Percentiles rank a stretch among this genome's conserved stretches.
Conservation (phyloP, 345 rosid genomes). For the Salix koriyanagi region DNA sequence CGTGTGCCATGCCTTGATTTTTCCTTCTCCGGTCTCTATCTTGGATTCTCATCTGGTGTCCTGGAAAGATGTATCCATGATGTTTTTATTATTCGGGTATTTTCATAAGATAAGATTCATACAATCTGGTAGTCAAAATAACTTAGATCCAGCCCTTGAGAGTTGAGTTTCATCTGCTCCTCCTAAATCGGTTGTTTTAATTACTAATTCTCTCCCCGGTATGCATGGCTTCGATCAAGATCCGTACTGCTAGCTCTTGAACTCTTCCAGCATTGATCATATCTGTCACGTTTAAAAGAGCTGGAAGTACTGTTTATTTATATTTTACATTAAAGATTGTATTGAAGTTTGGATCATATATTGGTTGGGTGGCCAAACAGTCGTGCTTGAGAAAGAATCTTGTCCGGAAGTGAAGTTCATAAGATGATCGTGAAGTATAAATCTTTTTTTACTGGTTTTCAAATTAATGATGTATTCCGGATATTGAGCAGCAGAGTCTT, state of each 20-base stretch:
- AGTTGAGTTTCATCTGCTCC: too few species aligned
- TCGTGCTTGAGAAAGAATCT: neutral
- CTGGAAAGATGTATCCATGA: constrained; percentile 12
- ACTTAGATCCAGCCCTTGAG: too few species aligned
- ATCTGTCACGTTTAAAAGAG: neutral
- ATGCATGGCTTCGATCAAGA: neutral
- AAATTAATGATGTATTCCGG: neutral
- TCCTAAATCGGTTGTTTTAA: neutral
- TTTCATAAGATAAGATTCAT: too few species aligned
- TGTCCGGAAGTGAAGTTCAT: neutral
- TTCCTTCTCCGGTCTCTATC: constrained; percentile 2
- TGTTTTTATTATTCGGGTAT: neutral
- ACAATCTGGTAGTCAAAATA: too few species aligned
- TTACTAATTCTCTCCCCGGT: too few species aligned
- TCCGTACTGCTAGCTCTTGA: neutral
- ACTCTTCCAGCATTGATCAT: neutral
- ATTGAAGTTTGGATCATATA: too few species aligned
- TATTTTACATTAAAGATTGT: too few species aligned
- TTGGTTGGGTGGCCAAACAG: neutral
- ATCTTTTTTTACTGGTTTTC: neutral
- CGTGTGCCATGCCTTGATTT: neutral
- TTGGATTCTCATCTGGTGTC: constrained; percentile 8
- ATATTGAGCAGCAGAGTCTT: neutral
- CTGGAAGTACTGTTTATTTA: too few species aligned
- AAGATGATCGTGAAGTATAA: neutral